Percentiles rank a stretch among this genome's conserved stretches.
These are phyloP conservation scores for Plantago lanceolata DNA, from an alignment of 305 asterid species.

Conservation along the genomic window DNA sequence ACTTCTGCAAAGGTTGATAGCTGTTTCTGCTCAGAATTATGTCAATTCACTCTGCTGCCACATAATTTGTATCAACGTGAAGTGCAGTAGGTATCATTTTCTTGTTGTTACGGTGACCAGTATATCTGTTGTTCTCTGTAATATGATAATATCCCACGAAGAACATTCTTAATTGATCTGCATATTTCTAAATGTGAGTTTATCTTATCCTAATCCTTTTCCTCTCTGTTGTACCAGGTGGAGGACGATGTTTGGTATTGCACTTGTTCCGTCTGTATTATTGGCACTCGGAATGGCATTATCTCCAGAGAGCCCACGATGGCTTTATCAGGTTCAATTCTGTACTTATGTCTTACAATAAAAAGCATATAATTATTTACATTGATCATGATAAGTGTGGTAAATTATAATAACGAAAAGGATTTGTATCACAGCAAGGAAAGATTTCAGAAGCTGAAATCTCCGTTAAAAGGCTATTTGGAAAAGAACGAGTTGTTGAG, in stretches of 20 bases:
- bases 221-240: conserved; percentile 53
- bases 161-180: conserved; percentile 5
- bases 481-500: conserved; percentile 85
- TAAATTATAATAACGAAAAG: conserved; percentile 25
- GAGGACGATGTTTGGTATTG: conserved; percentile 91
- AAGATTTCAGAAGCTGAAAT: conserved; percentile 67
- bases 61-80: too few species aligned
- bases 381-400: conserved; percentile 8
- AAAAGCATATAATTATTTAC: conserved; percentile 8
- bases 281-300: conserved; percentile 90
- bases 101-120: too few species aligned
- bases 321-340: conserved; percentile 83
- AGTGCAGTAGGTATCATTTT: too few species aligned
- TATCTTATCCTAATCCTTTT: conserved; percentile 3
- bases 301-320: conserved; percentile 97
- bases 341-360: conserved; percentile 16
- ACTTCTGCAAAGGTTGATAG: neutral
- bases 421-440: conserved; percentile 64
- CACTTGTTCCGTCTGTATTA: conserved; percentile 68
- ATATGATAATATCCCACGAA: neutral
- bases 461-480: conserved; percentile 63
- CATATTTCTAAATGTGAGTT: neutral
- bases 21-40: neutral
- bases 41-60: neutral
- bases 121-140: neutral